Evolutionary conservation across 495 filamentous ascomycete genomes (phyloP).

Genomic region (Aspergillus ostianus): DNA sequence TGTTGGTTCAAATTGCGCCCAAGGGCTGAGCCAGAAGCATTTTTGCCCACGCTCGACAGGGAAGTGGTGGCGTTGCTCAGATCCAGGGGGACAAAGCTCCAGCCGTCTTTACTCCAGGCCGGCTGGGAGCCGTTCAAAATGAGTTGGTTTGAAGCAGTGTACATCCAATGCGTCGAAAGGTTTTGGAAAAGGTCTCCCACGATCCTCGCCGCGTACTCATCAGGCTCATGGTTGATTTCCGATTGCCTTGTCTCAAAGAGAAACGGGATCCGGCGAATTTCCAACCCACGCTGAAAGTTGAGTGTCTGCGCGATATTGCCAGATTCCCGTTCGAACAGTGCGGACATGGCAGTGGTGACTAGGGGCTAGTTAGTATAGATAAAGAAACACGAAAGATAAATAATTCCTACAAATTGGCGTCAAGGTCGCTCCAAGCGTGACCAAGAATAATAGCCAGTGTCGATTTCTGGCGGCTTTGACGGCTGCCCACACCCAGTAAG

Average conservation of each 20-base stretch:
- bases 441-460: slow-evolving; percentile 32
- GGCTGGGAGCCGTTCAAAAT: slow-evolving; percentile 31
- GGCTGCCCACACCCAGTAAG: slow-evolving; percentile 30
- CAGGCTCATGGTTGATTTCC: slow-evolving; percentile 7
- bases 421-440: slow-evolving; percentile 29
- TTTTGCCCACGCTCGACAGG: background rate
- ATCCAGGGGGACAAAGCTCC: slow-evolving; percentile 33
- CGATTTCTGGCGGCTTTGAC: slow-evolving; percentile 27
- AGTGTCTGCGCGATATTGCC: slow-evolving; percentile 13
- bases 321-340: slow-evolving; percentile 26
- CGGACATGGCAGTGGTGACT: slow-evolving; percentile 42
- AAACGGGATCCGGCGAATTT: slow-evolving; percentile 20
- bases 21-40: background rate
- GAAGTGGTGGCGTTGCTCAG: slow-evolving; percentile 4
- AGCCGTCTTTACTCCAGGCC: slow-evolving; percentile 35
- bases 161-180: slow-evolving; percentile 27
- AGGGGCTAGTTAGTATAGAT: background rate
- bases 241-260: slow-evolving; percentile 12
- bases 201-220: background rate
- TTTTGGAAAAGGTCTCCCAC: slow-evolving; percentile 14
- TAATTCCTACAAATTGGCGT: slow-evolving; percentile 31
- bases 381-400: background rate
- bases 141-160: slow-evolving; percentile 32
- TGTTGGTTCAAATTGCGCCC: background rate
- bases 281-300: slow-evolving; percentile 15